These are phyloP conservation scores for Fusarium anguioides DNA, from an alignment of 2,329 filamentous ascomycete species.

Conservation along the genomic window DNA sequence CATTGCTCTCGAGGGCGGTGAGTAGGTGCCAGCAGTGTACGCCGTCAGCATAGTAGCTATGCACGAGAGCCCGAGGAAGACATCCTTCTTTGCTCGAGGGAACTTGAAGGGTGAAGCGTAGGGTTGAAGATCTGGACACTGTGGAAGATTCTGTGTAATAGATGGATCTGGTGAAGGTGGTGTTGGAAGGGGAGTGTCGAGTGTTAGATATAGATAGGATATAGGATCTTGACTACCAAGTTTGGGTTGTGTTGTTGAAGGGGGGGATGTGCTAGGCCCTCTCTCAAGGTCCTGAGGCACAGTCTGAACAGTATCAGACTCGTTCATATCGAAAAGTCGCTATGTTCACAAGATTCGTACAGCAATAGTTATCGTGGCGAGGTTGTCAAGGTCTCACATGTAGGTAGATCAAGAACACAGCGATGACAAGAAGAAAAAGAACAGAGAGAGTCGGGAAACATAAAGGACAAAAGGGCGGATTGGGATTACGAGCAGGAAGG, in stretches of 20 bases:
- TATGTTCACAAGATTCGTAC: background rate
- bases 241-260: conserved; percentile 14
- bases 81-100: conserved; percentile 74
- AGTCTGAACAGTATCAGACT: conserved; percentile 7
- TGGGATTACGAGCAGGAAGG: background rate
- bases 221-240: conserved; percentile 46
- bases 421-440: background rate
- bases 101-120: conserved; percentile 80
- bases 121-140: conserved; percentile 71
- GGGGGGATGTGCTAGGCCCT: conserved; percentile 8
- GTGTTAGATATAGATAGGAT: conserved; percentile 55
- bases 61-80: conserved; percentile 80
- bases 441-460: background rate
- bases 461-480: conserved; percentile 4
- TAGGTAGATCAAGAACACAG: background rate
- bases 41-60: conserved; percentile 80
- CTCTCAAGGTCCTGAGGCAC: conserved; percentile 35
- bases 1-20: conserved; percentile 75
- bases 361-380: background rate
- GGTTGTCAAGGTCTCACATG: too few relatives aligned
- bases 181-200: conserved; percentile 52
- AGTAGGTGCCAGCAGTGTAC: conserved; percentile 84
- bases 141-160: conserved; percentile 58
- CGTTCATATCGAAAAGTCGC: conserved; percentile 22
- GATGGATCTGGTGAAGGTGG: conserved; percentile 32